Evolutionary conservation across 1,139 yeast genomes (phyloP), one percentile per base, ranked within the genome.

Genomic region (Pichia inconspicua): DNA sequence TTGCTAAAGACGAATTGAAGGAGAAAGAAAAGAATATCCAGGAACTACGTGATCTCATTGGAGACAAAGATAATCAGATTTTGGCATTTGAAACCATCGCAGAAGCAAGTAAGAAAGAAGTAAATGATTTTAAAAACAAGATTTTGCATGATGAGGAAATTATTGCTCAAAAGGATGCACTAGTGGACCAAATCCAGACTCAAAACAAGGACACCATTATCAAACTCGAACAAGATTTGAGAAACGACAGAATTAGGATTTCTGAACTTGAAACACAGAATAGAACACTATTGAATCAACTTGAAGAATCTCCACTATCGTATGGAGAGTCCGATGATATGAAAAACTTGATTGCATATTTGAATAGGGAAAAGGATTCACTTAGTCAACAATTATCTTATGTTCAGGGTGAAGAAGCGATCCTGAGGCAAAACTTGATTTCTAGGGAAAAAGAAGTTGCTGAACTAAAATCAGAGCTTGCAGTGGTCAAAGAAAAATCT

Each of bases 351-450:
- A 67, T 88, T 39, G 65, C 73, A 9, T 81, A 76, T 57, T 69
- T 88, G 50, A 82, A 90, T 45, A 80, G 84, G 53, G 95, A 87
- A 58, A 85, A 84, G 61, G 96, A 88, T 53, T 71, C 81, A 5
- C 73, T 82, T 1, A 86, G 82, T 48, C 75, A 80, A 19, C 84
- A 81, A 56, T 69, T 78, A 28, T 73, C 74, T 11, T 67, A 73
- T 27, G 66, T 74, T 27, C 61, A 63, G 15, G 78, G 76, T 53
- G 88, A 82, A 56, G 69, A 70, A 45, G 67, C 68, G 45, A 67
- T 74, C 35, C 65, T 78, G 39, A 70, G 73, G 53, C 75, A 72
- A 48, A 72, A 71, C 41, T 57, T 77, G 32, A 66, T 66, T 1
- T 58, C 68, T 37, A 61, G 70, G 4, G 67, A 66, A 43, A 55